Base-by-base conservation (phyloP, 192 early-diverging fungal genomes). In the Thamnidium elegans region DNA sequence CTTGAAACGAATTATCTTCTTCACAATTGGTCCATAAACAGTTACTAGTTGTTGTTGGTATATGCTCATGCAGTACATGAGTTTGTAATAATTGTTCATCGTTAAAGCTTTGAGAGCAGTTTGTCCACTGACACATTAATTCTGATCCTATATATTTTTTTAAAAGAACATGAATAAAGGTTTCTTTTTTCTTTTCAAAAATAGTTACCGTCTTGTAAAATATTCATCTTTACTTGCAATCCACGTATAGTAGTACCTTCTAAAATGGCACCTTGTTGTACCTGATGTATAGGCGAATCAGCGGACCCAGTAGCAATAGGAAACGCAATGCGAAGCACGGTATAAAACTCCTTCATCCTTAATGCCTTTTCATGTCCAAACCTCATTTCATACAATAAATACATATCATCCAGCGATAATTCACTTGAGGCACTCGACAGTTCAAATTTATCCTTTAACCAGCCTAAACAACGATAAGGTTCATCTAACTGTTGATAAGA, bases 391-490 rank as follows among this genome's bases (percentile, higher is more conserved):
- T 83, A 83, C 5, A 80, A 52, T 60, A 77, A 69, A 55, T 78
- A 83, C 19, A 83, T 67, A 43, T 83, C 81, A 9, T 69, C 62
- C 50, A 76, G 23, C 19, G 77, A 71, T 9, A 77, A 62, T 4
- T 72, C 73, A 43, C 58, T 71, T 43, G 58, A 23, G 3, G 76
- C 62, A 0, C 67, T 26, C 3, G 69, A 70, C 5, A 72, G 58
- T 52, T 83, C 76, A 61, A 83, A 83, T 36, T 78, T 79, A 39
- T 79, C 75, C 32, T 83, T 79, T 14, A 83, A 60, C 84, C 84
- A 86, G 34, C 79, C 81, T 21, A 83, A 55, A 39, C 79, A 79
- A 9, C 84, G 74, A 61, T 86, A 81, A 1, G 84, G 84, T 48
- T 86, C 84, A 23, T 78, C 71, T 34, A 83, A 68, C 19, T 78